Evolutionary conservation across 2,329 filamentous ascomycete genomes (phyloP), one percentile per base, ranked within the genome.

Genomic region (Arthrobotrys conoides): DNA sequence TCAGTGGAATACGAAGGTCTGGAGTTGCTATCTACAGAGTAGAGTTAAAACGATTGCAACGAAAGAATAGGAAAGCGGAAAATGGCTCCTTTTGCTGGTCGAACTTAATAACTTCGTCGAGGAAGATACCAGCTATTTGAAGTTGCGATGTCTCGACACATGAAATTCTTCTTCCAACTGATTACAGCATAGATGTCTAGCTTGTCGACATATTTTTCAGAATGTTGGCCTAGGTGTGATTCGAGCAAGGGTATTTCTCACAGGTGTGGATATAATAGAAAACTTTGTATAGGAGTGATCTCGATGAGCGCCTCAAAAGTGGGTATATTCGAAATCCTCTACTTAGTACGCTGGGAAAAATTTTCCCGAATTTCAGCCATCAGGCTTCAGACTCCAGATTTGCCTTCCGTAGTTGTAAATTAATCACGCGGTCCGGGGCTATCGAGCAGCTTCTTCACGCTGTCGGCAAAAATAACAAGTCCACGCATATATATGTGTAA

Each of bases 341-440:
- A 16, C 14, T 2, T 63, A 38, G 27, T 30, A 16, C 20, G 20
- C 24, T 53, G 24, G 30, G 72, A 53, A 70, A 76, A 63, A 33
- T 71, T 59, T 77, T 66, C 67, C 66, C 72, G 49, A 55, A 41
- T 30, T 33, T 44, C 61, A 65, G 44, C 61, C 61, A 49, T 33
- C 22, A 70, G 12, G 20, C 22, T 59, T 27, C 44, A 44, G 27
- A 51, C 36, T 46, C 72, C 48, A 70, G 66, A 66, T 55, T 33
- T 59, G 44, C 57, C 65, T 41, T 44, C 57, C 49, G 22, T 10
- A 14, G 51, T 22, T 10, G 44, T 46, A 38, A 36, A 53, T 77
- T 77, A 77, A 77, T 77, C 72, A 77, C 72, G 72, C 66, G 72
- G 59, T 77, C 30, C 66, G 71, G 55, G 66, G 66, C 38, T 6